Evolutionary conservation across 2,329 filamentous ascomycete species (phyloP).

Genomic region (Aspergillus ruber): DNA sequence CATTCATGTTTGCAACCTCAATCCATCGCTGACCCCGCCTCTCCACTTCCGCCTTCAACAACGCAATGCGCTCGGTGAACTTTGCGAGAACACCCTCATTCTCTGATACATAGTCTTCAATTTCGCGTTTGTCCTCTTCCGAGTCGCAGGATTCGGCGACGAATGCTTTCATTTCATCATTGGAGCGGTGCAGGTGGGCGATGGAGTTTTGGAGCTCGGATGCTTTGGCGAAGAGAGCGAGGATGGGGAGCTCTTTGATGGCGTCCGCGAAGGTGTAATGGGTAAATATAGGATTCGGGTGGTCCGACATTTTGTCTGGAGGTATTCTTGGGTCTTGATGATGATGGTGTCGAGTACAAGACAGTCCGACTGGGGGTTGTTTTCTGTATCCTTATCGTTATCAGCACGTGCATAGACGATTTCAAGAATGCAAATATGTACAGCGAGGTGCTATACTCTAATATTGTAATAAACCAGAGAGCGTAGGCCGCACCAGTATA

Average conservation of each 20-base stretch:
- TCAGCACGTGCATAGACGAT: slow-evolving; percentile 12
- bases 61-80: slow-evolving; percentile 49
- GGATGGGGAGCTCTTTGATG: slow-evolving; percentile 52
- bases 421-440: neutral
- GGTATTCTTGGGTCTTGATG: neutral
- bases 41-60: slow-evolving; percentile 49
- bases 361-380: neutral
- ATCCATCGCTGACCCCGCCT: slow-evolving; percentile 51
- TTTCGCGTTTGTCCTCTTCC: slow-evolving; percentile 38
- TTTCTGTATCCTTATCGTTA: slow-evolving; percentile 6
- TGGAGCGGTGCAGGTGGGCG: slow-evolving; percentile 51
- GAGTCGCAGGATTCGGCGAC: slow-evolving; percentile 44
- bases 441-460: no score
- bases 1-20: slow-evolving; percentile 21
- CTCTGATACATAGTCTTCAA: slow-evolving; percentile 44
- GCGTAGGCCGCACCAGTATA: no score
- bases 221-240: slow-evolving; percentile 55
- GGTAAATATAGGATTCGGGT: slow-evolving; percentile 42
- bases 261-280: slow-evolving; percentile 49
- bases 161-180: slow-evolving; percentile 50
- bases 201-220: slow-evolving; percentile 57
- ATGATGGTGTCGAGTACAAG: neutral
- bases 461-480: no score
- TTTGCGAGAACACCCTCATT: slow-evolving; percentile 52
- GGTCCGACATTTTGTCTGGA: slow-evolving; percentile 41